Percentiles rank a stretch among this genome's conserved stretches.
These are phyloP conservation scores for Rhizopogon vesiculosus DNA, from an alignment of 768 basidiomycete species.

Conservation along the genomic window DNA sequence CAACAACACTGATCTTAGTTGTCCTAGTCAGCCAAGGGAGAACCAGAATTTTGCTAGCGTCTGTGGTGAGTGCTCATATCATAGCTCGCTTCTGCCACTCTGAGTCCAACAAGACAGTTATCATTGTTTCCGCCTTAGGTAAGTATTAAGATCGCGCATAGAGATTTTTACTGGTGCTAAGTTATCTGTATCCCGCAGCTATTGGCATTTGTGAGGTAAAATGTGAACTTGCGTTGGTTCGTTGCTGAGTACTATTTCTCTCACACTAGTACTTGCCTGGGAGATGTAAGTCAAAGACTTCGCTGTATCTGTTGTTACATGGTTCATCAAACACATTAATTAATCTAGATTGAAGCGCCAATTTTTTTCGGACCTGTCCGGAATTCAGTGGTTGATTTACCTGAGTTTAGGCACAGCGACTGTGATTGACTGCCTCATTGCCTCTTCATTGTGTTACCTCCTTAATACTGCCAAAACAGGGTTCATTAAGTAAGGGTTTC, in stretches of 20 bases:
- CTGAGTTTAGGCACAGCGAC: slow-evolving; percentile 29
- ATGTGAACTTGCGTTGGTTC: background rate
- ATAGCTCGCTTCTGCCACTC: background rate
- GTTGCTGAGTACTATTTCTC: background rate
- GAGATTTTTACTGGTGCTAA: background rate
- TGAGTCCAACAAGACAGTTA: background rate
- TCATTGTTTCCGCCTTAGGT: background rate
- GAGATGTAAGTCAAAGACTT: background rate
- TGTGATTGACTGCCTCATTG: slow-evolving; percentile 17
- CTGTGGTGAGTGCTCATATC: background rate
- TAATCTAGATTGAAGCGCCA: background rate
- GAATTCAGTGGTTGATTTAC: background rate
- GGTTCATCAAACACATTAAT: background rate
- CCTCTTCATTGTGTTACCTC: background rate
- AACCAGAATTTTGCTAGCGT: background rate
- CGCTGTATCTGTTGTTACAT: background rate
- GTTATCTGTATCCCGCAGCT: background rate
- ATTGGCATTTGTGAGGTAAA: background rate
- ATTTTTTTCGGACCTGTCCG: background rate
- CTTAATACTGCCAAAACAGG: background rate
- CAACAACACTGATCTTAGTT: background rate
- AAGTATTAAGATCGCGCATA: background rate
- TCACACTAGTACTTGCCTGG: background rate
- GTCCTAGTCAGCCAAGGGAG: background rate
- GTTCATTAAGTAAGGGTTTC: background rate